phyloP scores from a whole-genome alignment of 441 rosid species.

The Populus hybrid region DNA sequence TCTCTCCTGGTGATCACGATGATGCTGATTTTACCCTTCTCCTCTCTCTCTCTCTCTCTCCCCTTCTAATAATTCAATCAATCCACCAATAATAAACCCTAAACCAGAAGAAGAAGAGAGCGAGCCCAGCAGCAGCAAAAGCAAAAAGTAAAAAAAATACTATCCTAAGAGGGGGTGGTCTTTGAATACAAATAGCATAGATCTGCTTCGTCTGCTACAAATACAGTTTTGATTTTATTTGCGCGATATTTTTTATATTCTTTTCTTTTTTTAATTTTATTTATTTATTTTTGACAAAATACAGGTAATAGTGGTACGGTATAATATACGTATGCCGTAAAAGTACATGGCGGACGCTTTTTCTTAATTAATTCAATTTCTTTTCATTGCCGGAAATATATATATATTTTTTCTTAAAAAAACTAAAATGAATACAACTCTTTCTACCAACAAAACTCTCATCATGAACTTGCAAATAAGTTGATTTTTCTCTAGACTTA shows the following conservation, averaged over 20 bases:
- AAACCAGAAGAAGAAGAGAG: neutral
- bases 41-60: neutral
- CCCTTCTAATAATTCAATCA: neutral
- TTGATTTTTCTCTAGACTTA: too few relatives aligned
- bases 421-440: too few relatives aligned
- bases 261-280: too few relatives aligned
- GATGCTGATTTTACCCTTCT: neutral
- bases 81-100: neutral
- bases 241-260: neutral
- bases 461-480: too few relatives aligned
- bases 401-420: too few relatives aligned
- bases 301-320: neutral
- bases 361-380: neutral
- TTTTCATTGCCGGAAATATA: neutral
- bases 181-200: neutral
- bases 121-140: neutral
- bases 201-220: neutral
- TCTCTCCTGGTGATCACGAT: conserved; percentile 13
- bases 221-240: neutral
- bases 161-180: neutral
- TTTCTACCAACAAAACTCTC: too few relatives aligned
- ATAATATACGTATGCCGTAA: neutral
- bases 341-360: neutral
- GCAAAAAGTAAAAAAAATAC: neutral
- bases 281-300: too few relatives aligned